Evolutionary conservation across 2,329 filamentous ascomycete species (phyloP).

Genomic region (Nakataea oryzae): DNA sequence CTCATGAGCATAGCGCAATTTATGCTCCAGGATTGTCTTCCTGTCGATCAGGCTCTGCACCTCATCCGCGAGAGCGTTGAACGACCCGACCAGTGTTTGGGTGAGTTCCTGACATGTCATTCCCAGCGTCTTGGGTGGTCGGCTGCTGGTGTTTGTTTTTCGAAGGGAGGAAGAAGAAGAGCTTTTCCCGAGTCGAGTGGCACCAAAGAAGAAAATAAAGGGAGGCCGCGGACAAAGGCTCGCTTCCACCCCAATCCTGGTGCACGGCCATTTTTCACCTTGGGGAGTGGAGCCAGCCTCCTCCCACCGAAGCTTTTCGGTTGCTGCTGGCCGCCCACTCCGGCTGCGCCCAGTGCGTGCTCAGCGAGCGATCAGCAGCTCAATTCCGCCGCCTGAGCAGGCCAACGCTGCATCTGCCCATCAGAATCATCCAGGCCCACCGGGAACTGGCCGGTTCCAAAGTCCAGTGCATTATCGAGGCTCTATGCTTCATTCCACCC

Average conservation of each 20-base stretch:
- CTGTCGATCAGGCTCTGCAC: conserved; percentile 53
- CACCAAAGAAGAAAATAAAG: background rate
- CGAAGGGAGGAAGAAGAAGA: background rate
- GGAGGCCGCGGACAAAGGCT: background rate
- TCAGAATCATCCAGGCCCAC: no score
- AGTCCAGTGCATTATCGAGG: no score
- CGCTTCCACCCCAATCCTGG: background rate
- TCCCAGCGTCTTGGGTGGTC: conserved; percentile 14
- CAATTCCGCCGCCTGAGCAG: no score
- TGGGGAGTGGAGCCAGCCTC: background rate
- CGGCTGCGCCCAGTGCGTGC: background rate
- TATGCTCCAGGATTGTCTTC: conserved; percentile 56
- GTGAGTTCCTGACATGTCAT: conserved; percentile 34
- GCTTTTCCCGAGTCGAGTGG: background rate
- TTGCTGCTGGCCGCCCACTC: background rate
- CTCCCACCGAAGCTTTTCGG: background rate
- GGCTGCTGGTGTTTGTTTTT: background rate
- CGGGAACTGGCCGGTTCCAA: no score
- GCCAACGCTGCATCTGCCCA: background rate
- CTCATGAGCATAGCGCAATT: conserved; percentile 55
- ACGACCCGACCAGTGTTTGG: conserved; percentile 52
- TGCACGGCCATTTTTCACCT: background rate
- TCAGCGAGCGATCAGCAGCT: background rate
- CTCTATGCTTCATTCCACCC: no score
- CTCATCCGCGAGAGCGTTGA: conserved; percentile 54